phyloP scores from a whole-genome alignment of 768 basidiomycete species.

The Chalciporus sphaerocephalus region DNA sequence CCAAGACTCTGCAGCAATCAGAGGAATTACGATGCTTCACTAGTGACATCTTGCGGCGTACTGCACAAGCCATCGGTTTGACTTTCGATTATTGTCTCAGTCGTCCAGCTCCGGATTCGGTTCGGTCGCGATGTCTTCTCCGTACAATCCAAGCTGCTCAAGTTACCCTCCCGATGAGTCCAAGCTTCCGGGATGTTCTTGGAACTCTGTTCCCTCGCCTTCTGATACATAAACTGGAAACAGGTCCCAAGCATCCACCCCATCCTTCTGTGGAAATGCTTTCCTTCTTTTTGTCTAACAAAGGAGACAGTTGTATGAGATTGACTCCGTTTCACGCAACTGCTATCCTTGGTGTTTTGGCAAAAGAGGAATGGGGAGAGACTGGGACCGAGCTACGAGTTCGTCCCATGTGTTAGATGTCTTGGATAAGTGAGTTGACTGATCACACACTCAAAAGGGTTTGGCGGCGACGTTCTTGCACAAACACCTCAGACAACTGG shows the following conservation, averaged over 20 bases:
- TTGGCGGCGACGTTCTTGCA: slow-evolving; percentile 31
- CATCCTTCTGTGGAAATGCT: slow-evolving; percentile 13
- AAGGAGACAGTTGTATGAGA: slow-evolving; percentile 27
- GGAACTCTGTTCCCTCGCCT: slow-evolving; percentile 27
- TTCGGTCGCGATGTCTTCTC: slow-evolving; percentile 38
- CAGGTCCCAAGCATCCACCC: slow-evolving; percentile 32
- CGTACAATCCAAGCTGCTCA: slow-evolving; percentile 36
- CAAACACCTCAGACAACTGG: slow-evolving; percentile 27
- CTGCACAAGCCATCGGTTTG: slow-evolving; percentile 37
- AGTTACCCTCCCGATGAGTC: slow-evolving; percentile 20
- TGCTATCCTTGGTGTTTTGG: slow-evolving; percentile 38
- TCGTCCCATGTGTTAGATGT: slow-evolving; percentile 15
- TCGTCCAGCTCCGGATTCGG: slow-evolving; percentile 31
- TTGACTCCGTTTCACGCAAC: slow-evolving; percentile 29
- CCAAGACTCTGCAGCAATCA: slow-evolving; percentile 39
- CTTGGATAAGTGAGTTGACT: slow-evolving; percentile 1
- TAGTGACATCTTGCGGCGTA: slow-evolving; percentile 42
- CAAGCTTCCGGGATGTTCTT: slow-evolving; percentile 29
- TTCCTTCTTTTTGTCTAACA: slow-evolving; percentile 20
- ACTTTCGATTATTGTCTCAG: slow-evolving; percentile 42
- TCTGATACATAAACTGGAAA: slow-evolving; percentile 39
- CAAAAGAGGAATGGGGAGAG: slow-evolving; percentile 38
- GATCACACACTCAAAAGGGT: slow-evolving; percentile 16
- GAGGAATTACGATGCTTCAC: slow-evolving; percentile 48
- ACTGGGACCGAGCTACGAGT: slow-evolving; percentile 31